Percentiles rank a stretch among this genome's conserved stretches.
Evolutionary conservation across 2,329 filamentous ascomycete species (phyloP).

Genomic region (Aspergillus sp.): DNA sequence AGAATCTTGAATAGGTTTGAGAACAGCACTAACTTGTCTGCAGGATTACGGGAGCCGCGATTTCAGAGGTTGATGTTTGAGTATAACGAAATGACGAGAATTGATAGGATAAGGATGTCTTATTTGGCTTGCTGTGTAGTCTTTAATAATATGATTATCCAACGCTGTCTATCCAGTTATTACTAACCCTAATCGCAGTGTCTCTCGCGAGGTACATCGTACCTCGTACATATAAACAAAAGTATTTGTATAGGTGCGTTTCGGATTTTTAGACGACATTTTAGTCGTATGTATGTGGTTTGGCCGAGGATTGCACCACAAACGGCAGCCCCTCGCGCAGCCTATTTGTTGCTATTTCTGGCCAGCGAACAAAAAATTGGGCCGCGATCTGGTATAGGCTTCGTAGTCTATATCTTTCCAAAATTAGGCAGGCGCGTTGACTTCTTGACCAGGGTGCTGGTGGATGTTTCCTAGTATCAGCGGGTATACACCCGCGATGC

Average conservation of each 20-base stretch:
- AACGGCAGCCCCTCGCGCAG: not conserved
- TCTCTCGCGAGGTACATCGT: not conserved
- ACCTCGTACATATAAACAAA: not conserved
- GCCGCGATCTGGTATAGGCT: not conserved
- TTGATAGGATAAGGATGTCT: not conserved
- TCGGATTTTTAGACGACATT: not conserved
- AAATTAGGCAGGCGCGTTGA: not conserved
- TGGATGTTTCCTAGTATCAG: not conserved
- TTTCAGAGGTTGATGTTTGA: constrained; percentile 33
- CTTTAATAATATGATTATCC: constrained; percentile 7
- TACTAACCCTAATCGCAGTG: not conserved
- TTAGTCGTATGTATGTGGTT: not conserved
- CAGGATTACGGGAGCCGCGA: constrained; percentile 40
- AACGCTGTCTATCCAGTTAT: not conserved
- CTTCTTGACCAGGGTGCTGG: not conserved
- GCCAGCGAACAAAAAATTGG: not conserved
- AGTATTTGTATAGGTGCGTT: not conserved
- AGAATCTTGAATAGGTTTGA: not conserved
- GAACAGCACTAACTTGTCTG: constrained; percentile 16
- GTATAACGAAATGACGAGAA: not conserved
- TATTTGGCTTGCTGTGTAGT: constrained; percentile 10
- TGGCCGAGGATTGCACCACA: not conserved
- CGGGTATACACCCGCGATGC: not conserved
- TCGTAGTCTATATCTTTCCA: not conserved
- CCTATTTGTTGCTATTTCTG: not conserved